These are phyloP conservation scores for Helminthosporium solani DNA, from an alignment of 2,329 filamentous ascomycete species.

Conservation along the genomic window DNA sequence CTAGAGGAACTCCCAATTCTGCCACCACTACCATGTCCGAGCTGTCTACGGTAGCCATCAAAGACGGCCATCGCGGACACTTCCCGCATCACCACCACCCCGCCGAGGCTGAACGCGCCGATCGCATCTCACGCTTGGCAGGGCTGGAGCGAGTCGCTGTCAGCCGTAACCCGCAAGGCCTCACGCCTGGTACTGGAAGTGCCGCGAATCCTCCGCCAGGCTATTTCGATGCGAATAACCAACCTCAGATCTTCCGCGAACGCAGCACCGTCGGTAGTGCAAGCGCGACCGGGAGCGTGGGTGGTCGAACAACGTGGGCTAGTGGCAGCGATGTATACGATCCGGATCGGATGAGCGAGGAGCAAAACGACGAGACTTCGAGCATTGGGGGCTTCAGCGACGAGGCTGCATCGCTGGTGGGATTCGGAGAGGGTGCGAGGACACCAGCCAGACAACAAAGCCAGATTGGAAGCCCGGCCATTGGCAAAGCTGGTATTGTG, in stretches of 20 bases:
- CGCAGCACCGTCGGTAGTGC: slow-evolving; percentile 87
- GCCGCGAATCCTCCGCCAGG: slow-evolving; percentile 47
- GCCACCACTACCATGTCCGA: slow-evolving; percentile 89
- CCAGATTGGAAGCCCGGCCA: slow-evolving; percentile 78
- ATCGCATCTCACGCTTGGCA: slow-evolving; percentile 90
- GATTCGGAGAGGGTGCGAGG: slow-evolving; percentile 83
- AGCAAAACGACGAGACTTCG: slow-evolving; percentile 55
- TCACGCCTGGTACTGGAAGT: slow-evolving; percentile 48
- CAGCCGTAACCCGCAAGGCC: slow-evolving; percentile 52
- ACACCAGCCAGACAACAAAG: slow-evolving; percentile 56
- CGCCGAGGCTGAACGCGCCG: slow-evolving; percentile 86
- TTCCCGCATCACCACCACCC: slow-evolving; percentile 65
- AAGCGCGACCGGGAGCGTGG: slow-evolving; percentile 78
- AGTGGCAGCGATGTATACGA: slow-evolving; percentile 60
- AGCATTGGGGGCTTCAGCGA: slow-evolving; percentile 81
- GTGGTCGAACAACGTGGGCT: slow-evolving; percentile 69
- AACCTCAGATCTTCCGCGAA: slow-evolving; percentile 66
- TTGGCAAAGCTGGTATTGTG: slow-evolving; percentile 47
- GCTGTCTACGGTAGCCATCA: slow-evolving; percentile 91
- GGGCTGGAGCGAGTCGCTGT: slow-evolving; percentile 87
- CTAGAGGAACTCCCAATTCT: slow-evolving; percentile 87
- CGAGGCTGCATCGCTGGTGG: slow-evolving; percentile 81
- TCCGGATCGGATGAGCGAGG: slow-evolving; percentile 72
- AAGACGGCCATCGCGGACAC: slow-evolving; percentile 89
- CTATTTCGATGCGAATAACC: slow-evolving; percentile 79